Conservation (phyloP, 176 grass and related monocot species). For the Calamus simplicifolius region DNA sequence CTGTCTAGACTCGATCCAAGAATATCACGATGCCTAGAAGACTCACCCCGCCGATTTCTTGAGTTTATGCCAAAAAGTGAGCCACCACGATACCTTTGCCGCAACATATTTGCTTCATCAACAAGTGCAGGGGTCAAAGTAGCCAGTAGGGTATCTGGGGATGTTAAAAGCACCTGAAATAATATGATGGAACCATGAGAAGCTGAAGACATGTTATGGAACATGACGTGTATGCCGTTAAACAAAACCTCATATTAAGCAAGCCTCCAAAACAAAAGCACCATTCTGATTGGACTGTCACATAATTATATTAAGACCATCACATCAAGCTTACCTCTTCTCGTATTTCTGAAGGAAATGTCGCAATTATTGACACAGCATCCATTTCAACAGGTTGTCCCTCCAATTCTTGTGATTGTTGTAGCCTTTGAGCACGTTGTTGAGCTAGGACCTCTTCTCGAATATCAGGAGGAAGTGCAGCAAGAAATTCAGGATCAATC, state of each 20-base stretch:
- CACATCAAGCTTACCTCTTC: constrained; percentile 58
- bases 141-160: constrained; percentile 86
- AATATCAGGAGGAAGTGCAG: constrained; percentile 98
- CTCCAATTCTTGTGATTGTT: constrained; percentile 84
- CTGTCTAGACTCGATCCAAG: constrained; percentile 44
- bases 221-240: too few species aligned
- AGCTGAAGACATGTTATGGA: too few species aligned
- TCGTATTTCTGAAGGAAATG: constrained; percentile 91
- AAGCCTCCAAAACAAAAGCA: too few species aligned
- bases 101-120: constrained; percentile 95
- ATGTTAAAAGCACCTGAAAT: constrained; percentile 89
- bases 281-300: too few species aligned
- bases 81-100: constrained; percentile 77
- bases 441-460: constrained; percentile 89
- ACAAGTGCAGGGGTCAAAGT: constrained; percentile 91
- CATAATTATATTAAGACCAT: too few species aligned
- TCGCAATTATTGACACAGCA: constrained; percentile 95
- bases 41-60: constrained; percentile 80
- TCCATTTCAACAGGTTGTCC: constrained; percentile 99
- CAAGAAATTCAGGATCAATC: constrained; percentile 99
- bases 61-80: constrained; percentile 79
- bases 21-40: constrained; percentile 57
- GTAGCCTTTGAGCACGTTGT: constrained; percentile 80
- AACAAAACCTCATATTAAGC: too few species aligned
- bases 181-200: too few species aligned